phyloP scores from a whole-genome alignment of 371 early-diverging fungal genomes.

The Mortierella sp. region DNA sequence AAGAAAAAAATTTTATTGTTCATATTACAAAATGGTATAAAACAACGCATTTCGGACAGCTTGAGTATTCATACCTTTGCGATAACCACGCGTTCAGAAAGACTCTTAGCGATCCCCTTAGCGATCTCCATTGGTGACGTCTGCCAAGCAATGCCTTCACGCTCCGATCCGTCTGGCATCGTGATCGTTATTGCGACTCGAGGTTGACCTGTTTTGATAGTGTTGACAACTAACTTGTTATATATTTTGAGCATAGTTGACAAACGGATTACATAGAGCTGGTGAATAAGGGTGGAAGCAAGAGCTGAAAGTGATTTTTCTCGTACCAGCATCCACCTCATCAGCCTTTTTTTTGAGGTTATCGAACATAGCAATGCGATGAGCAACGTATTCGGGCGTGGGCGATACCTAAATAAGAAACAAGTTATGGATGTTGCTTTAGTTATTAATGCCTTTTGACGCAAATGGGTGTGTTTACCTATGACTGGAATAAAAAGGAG shows the following conservation, averaged over 20 bases:
- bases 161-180: conserved; percentile 88
- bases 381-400: conserved; percentile 85
- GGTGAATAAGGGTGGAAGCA: background rate
- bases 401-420: conserved; percentile 65
- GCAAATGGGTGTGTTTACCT: too few species aligned
- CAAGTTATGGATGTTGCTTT: background rate
- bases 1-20: too few species aligned
- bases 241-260: too few species aligned
- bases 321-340: conserved; percentile 81
- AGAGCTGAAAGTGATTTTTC: background rate
- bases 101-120: conserved; percentile 84
- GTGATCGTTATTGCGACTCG: conserved; percentile 89
- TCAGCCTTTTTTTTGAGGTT: conserved; percentile 82
- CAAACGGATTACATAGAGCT: background rate
- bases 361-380: conserved; percentile 93
- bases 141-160: conserved; percentile 92
- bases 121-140: conserved; percentile 97
- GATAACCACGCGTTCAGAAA: conserved; percentile 92
- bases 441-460: background rate
- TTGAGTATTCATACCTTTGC: conserved; percentile 83
- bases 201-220: conserved; percentile 74
- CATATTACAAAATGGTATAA: background rate
- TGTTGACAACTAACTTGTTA: background rate
- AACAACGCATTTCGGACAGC: background rate
- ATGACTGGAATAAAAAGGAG: background rate